Percentiles rank a stretch among this genome's conserved stretches.
phyloP scores from a whole-genome alignment of 345 rosid species.

The Populus davidiana region DNA sequence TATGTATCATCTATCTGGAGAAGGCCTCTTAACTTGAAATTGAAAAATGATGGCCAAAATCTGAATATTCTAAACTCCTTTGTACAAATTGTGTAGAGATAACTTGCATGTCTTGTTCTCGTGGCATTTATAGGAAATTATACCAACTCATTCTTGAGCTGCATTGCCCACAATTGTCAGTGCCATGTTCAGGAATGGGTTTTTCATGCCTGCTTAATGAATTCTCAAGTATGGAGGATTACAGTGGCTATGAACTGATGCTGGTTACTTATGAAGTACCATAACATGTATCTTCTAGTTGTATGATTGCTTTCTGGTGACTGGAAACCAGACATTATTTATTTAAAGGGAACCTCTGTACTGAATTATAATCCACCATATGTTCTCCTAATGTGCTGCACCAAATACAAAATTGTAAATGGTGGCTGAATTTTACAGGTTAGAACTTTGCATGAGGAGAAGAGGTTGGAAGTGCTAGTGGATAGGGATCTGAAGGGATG shows the following conservation, averaged over 20 bases:
- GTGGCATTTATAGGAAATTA: background rate
- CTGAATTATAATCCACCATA: too few species aligned
- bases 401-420: background rate
- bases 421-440: conserved; percentile 44
- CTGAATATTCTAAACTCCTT: background rate
- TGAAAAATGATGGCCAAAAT: background rate
- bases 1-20: background rate
- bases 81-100: background rate
- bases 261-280: background rate
- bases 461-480: conserved; percentile 58
- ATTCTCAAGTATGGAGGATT: background rate
- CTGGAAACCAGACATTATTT: background rate
- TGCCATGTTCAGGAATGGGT: background rate
- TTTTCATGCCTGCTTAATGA: background rate
- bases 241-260: background rate
- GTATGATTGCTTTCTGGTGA: background rate
- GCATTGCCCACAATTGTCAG: background rate
- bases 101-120: background rate
- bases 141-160: background rate
- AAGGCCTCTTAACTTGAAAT: background rate
- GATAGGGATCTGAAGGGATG: conserved; percentile 78
- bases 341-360: background rate
- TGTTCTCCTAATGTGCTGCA: background rate
- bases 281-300: background rate
- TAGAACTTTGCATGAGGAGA: conserved; percentile 68